These are phyloP conservation scores for Claviceps monticola DNA, from an alignment of 2,329 filamentous ascomycete genomes.

Conservation along the genomic window DNA sequence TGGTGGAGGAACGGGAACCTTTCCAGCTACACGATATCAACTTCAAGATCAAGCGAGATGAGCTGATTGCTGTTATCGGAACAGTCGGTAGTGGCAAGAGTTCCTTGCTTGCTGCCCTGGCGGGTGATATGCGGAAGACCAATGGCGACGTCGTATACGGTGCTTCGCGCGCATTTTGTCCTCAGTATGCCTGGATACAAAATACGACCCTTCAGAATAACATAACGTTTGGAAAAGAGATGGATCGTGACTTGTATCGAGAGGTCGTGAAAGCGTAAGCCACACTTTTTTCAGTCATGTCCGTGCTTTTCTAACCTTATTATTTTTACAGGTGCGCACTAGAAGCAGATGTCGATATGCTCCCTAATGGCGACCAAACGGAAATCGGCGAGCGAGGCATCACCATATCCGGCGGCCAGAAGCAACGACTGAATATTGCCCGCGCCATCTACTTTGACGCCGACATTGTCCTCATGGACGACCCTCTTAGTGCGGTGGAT, in stretches of 20 bases:
- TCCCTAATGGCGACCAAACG: slow-evolving; percentile 77
- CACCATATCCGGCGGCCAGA: slow-evolving; percentile 88
- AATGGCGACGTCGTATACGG: slow-evolving; percentile 60
- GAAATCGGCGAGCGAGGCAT: slow-evolving; percentile 95
- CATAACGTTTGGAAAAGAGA: slow-evolving; percentile 74
- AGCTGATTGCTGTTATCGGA: slow-evolving; percentile 75
- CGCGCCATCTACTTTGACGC: slow-evolving; percentile 60
- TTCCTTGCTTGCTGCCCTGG: slow-evolving; percentile 75
- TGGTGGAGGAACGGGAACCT: slow-evolving; percentile 46
- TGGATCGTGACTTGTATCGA: slow-evolving; percentile 66
- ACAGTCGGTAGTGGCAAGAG: slow-evolving; percentile 84
- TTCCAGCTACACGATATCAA: slow-evolving; percentile 60
- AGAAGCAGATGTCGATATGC: slow-evolving; percentile 74
- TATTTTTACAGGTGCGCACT: slow-evolving; percentile 52
- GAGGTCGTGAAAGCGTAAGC: slow-evolving; percentile 62
- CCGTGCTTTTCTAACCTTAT: not conserved
- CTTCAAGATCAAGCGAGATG: slow-evolving; percentile 56
- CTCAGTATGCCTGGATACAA: slow-evolving; percentile 96
- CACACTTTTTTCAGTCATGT: not conserved
- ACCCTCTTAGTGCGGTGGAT: slow-evolving; percentile 55
- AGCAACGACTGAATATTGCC: slow-evolving; percentile 89
- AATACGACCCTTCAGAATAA: slow-evolving; percentile 80
- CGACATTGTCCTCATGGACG: slow-evolving; percentile 55
- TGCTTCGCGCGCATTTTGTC: slow-evolving; percentile 76
- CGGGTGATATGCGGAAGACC: slow-evolving; percentile 86